Evolutionary conservation across 352 stramenopile species (phyloP), one percentile per base, ranked within the genome.

Genomic region (Phytophthora litchii): DNA sequence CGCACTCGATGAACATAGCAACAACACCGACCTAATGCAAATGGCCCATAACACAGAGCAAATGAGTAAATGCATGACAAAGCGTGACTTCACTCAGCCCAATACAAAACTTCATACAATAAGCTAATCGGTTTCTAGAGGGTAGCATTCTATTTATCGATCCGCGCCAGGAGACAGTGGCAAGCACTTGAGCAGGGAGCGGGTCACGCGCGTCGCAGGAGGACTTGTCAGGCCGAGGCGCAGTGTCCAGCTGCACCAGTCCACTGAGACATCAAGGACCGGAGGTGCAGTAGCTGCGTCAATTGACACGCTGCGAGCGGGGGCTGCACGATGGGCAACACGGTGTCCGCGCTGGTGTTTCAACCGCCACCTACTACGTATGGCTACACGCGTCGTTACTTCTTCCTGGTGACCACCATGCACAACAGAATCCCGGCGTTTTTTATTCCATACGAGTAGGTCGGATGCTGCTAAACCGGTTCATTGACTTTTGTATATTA

Each of bases 341-440:
- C 80, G 55, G 78, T 96, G 49, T 94, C 86, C 44, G 67, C 82
- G 41, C 74, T 97, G 35, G 86, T 97, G 34, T 97, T 96, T 58
- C 90, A 97, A 64, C 89, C 90, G n/a, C 90, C 90, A 23, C 59
- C 67, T 25, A 54, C 81, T 19, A 88, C 80, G 13, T 96, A 95
- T 53, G 72, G 75, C 31, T 87, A 82, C 61, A 92, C 80, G 29
- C 70, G 86, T 49, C 80, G 89, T 45, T 97, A 98, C 64, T 97
- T 98, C 52, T 98, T 97, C 81, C 83, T 98, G 10, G 89, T 88
- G 32, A 99, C 91, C 19, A 63, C 81, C 16, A 83, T 86, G 58
- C 83, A 93, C 58, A 85, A 89, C 60, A 76, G 83, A 23, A 98
- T 99, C 64, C 90, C 93, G 4, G 94, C 95, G 11, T 99, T 99